Conservation (phyloP, 305 asterid genomes). For the Andrographis paniculata region DNA sequence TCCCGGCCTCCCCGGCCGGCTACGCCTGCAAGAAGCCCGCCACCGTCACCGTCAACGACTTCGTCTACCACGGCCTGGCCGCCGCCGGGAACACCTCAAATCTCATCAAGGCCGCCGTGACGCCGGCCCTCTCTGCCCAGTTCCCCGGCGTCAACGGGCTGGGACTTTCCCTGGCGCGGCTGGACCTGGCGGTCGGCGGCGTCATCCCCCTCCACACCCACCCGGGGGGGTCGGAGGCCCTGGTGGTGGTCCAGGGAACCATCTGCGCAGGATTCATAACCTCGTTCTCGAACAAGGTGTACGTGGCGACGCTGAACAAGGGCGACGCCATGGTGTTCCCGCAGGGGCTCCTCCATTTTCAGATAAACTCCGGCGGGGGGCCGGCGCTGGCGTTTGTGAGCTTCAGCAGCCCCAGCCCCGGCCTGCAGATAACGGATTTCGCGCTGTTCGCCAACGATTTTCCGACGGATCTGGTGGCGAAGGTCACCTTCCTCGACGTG, state of each 20-base stretch:
- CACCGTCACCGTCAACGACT: constrained; percentile 36
- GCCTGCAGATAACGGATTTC: constrained; percentile 53
- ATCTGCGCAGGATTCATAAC: constrained; percentile 65
- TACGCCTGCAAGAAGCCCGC: constrained; percentile 62
- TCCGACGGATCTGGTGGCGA: constrained; percentile 52
- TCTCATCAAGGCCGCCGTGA: constrained; percentile 54
- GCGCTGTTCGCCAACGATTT: constrained; percentile 72
- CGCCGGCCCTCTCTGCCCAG: constrained; percentile 50
- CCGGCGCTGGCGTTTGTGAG: constrained; percentile 43
- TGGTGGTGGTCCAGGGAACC: constrained; percentile 48
- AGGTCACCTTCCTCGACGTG: constrained; percentile 44
- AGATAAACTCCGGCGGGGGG: constrained; percentile 45
- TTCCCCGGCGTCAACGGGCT: constrained; percentile 70
- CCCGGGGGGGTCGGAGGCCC: constrained; percentile 63
- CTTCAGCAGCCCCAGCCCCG: constrained; percentile 55
- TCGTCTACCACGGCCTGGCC: constrained; percentile 46
- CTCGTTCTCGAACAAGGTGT: constrained; percentile 44
- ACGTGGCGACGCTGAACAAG: constrained; percentile 33
- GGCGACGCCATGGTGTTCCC: constrained; percentile 75
- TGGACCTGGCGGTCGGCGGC: constrained; percentile 58
- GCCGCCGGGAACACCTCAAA: constrained; percentile 50
- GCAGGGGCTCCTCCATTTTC: constrained; percentile 68
- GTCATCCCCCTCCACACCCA: constrained; percentile 88
- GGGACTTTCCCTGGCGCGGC: constrained; percentile 53
- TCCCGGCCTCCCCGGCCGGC: constrained; percentile 52